These are phyloP conservation scores for Orobanche coerulescens DNA, from an alignment of 257 asterid species.

Conservation along the genomic window DNA sequence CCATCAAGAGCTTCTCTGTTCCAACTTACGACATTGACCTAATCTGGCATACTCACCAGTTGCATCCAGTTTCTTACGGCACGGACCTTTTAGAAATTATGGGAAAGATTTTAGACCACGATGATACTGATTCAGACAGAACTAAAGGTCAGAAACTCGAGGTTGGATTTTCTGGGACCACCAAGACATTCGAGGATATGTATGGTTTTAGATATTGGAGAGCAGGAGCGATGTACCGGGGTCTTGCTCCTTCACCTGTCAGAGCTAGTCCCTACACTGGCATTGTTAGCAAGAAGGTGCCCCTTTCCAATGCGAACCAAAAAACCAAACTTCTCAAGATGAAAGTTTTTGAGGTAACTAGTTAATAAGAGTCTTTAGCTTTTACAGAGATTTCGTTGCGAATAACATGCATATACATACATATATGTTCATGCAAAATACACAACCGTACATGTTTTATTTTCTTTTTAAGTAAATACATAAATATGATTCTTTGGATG, in stretches of 20 bases:
- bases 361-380: constrained; percentile 5
- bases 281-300: constrained; percentile 24
- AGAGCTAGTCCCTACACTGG: constrained; percentile 38
- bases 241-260: constrained; percentile 54
- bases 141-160: constrained; percentile 72
- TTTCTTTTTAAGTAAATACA: neutral
- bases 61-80: constrained; percentile 63
- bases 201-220: constrained; percentile 71
- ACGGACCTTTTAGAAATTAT: constrained; percentile 50
- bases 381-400: neutral
- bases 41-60: constrained; percentile 84
- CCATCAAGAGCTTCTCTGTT: constrained; percentile 60
- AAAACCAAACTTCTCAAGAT: constrained; percentile 28
- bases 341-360: constrained; percentile 49
- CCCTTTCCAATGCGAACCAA: constrained; percentile 24
- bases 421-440: neutral
- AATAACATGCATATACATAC: too few species aligned
- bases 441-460: neutral
- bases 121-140: constrained; percentile 79
- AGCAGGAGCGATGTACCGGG: constrained; percentile 79
- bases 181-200: constrained; percentile 53
- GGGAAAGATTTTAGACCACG: constrained; percentile 69
- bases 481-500: too few species aligned
- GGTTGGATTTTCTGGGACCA: constrained; percentile 57
- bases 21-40: constrained; percentile 86